These are phyloP conservation scores for Hypoxylon sp. DNA, from an alignment of 2,329 filamentous ascomycete genomes.

Conservation along the genomic window DNA sequence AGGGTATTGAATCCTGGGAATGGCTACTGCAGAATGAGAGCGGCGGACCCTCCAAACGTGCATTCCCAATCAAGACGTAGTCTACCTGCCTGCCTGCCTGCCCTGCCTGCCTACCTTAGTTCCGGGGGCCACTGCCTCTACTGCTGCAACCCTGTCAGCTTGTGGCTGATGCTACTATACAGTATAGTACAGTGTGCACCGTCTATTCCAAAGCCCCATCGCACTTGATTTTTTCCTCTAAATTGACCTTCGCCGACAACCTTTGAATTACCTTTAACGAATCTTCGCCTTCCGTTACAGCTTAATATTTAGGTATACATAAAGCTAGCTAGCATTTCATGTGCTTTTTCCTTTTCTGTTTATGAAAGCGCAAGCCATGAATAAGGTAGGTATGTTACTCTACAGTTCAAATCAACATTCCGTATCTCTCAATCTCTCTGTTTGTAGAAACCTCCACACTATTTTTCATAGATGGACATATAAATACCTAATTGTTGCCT, in stretches of 20 bases:
- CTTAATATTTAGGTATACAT: background rate
- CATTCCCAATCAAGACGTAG: slow-evolving; percentile 10
- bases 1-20: slow-evolving; percentile 13
- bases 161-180: slow-evolving; percentile 29
- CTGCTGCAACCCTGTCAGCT: slow-evolving; percentile 16
- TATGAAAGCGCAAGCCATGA: no score
- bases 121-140: slow-evolving; percentile 7
- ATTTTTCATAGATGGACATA: no score
- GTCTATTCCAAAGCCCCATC: background rate
- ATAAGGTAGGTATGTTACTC: no score
- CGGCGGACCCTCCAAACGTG: slow-evolving; percentile 4
- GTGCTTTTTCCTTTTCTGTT: background rate
- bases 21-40: slow-evolving; percentile 11
- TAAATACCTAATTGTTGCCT: background rate
- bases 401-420: background rate
- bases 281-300: no score
- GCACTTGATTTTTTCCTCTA: no score
- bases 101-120: slow-evolving; percentile 7
- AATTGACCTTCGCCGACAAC: no score
- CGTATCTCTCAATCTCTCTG: background rate
- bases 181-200: slow-evolving; percentile 7
- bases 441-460: background rate
- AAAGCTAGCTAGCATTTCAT: background rate
- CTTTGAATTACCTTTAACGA: no score
- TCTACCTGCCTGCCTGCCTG: slow-evolving; percentile 1